Base-by-base conservation (phyloP, 148 eudicot genomes). In the Pharnaceum exiguum region DNA sequence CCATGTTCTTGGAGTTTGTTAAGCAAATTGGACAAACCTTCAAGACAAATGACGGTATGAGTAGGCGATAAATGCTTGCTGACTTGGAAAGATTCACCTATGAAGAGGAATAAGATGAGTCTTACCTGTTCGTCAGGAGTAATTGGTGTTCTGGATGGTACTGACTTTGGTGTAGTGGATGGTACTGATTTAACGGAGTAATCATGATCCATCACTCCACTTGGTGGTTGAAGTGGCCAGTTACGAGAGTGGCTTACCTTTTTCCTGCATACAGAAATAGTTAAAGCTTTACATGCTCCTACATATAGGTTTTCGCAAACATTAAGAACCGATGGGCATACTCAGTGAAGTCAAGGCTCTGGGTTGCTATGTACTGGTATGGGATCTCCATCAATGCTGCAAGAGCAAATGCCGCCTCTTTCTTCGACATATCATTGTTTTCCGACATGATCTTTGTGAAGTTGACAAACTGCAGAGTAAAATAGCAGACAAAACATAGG, bases 351-450 rank as follows among this genome's bases (percentile, higher is more conserved):
- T 58, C 85, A 28, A 71, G 79, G 66, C 45, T 66, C 68, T 71
- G 75, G 37, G 85, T 75, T 53, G 87, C 90, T 67, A 77, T 77
- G 66, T 84, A 87, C 70, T 87, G 95, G 40, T 67, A 40, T 35
- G 95, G 95, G 71, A 87, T 79, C 69, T 87, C 95, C 95, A 87
- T 87, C 18, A 84, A 68, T 51, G 90, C 95, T 65, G 87, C 95
- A 26, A 87, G 87, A 24, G 95, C 90, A 69, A 87, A 87, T 22
- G 81, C 85, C 63, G 95, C 67, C 70, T 87, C 95, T 66, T 79
- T 84, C 63, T 77, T 87, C 2, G 81, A 54, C 52, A 47, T 55
- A 40, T 70, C 69, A 19, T 70, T 70, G 59, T 76, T 76, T 48
- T 79, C 87, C 0, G 87, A 79, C 83, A 81, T 87, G 37, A 87